phyloP scores from a whole-genome alignment of 768 basidiomycete species.

The Tephrocybe sp. region DNA sequence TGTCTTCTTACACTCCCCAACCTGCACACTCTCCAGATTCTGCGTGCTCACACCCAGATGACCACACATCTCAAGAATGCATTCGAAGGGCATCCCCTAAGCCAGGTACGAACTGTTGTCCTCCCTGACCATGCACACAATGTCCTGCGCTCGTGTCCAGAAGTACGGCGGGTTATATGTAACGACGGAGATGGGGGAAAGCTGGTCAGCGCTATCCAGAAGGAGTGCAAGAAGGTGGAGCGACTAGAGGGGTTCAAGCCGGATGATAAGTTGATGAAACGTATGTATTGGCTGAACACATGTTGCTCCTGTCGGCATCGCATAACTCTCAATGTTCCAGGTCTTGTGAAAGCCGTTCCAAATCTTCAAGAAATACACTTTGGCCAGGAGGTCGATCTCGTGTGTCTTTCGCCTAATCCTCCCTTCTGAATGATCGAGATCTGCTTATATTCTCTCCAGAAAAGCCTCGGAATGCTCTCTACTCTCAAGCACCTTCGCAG shows the following conservation, averaged over 20 bases:
- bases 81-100: conserved; percentile 25
- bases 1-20: conserved; percentile 30
- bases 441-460: background rate
- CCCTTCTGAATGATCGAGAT: background rate
- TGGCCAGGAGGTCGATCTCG: background rate
- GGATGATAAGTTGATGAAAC: conserved; percentile 24
- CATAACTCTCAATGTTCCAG: conserved; percentile 1
- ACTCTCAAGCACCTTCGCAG: conserved; percentile 1
- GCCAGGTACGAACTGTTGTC: conserved; percentile 22
- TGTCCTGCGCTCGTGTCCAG: conserved; percentile 29
- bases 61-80: conserved; percentile 26
- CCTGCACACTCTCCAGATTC: conserved; percentile 29
- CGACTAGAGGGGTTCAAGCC: conserved; percentile 23
- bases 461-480: background rate
- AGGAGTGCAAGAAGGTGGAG: conserved; percentile 28
- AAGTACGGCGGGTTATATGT: conserved; percentile 26
- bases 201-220: conserved; percentile 29
- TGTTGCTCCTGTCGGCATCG: background rate
- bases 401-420: background rate
- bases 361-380: conserved; percentile 16
- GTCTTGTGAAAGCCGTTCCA: conserved; percentile 20
- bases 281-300: conserved; percentile 18
- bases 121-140: conserved; percentile 29
- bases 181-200: conserved; percentile 20
- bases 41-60: conserved; percentile 32